Evolutionary conservation across 495 filamentous ascomycete genomes (phyloP).

Genomic region (Apodospora peruviana): DNA sequence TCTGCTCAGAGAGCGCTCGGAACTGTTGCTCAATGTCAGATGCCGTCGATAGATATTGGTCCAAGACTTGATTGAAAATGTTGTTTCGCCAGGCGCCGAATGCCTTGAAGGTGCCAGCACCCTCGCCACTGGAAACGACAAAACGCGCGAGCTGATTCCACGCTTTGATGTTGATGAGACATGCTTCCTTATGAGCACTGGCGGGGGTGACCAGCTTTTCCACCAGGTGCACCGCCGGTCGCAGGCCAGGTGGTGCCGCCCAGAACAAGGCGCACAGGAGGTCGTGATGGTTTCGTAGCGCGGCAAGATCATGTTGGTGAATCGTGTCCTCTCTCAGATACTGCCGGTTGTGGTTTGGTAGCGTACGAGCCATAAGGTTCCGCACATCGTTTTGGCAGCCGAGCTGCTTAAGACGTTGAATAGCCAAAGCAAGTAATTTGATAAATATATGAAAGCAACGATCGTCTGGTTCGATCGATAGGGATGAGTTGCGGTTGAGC

Average conservation of each 20-base stretch:
- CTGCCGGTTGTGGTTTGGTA: conserved; percentile 83
- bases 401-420: conserved; percentile 53
- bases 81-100: conserved; percentile 67
- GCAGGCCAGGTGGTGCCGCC: conserved; percentile 64
- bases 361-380: conserved; percentile 69
- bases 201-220: conserved; percentile 72
- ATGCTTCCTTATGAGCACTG: conserved; percentile 79
- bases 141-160: conserved; percentile 78
- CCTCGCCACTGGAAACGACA: conserved; percentile 57
- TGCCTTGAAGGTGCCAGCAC: conserved; percentile 44
- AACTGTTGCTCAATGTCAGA: conserved; percentile 45
- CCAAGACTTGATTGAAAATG: conserved; percentile 41
- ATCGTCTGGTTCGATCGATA: conserved; percentile 62
- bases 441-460: conserved; percentile 91
- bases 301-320: conserved; percentile 70
- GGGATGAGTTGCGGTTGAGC: conserved; percentile 55
- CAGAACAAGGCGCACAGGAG: conserved; percentile 86
- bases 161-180: conserved; percentile 71
- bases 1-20: conserved; percentile 31
- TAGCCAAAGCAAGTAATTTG: conserved; percentile 70
- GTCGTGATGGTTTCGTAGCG: conserved; percentile 89
- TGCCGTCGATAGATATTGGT: conserved; percentile 44
- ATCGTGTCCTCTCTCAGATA: conserved; percentile 80
- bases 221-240: conserved; percentile 67
- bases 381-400: conserved; percentile 67